Conservation (phyloP, 2,329 filamentous ascomycete species). For the Endothia cerciana region DNA sequence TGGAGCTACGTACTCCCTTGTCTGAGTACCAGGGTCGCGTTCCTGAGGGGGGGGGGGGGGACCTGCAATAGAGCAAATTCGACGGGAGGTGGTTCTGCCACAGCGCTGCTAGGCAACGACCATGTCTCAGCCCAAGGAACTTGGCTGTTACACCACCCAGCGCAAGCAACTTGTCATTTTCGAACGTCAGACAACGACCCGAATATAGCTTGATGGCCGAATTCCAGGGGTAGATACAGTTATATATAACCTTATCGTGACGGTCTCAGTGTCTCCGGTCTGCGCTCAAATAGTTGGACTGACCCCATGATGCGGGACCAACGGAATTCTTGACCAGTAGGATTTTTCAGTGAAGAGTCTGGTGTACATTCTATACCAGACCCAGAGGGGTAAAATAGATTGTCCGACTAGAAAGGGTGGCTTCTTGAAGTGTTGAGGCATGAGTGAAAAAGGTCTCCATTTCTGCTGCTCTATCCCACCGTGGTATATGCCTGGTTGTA, state of each 20-base stretch:
- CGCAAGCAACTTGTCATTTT: neutral
- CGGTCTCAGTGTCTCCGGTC: neutral
- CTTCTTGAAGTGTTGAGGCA: neutral
- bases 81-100: neutral
- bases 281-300: neutral
- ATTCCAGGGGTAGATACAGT: neutral
- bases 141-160: neutral
- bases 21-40: neutral
- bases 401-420: neutral
- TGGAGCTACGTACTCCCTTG: slow-evolving; percentile 10
- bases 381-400: slow-evolving; percentile 1
- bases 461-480: neutral
- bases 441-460: neutral
- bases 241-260: too few species aligned
- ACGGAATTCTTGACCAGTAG: neutral
- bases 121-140: neutral
- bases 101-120: slow-evolving; percentile 1
- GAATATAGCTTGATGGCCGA: neutral
- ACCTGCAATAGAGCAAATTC: neutral
- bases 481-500: neutral
- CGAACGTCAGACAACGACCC: neutral
- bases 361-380: neutral
- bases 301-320: neutral
- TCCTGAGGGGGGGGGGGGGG: too few species aligned
- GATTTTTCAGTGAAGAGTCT: neutral